Percentiles rank a stretch among this genome's conserved stretches.
phyloP scores from a whole-genome alignment of 1,284 basidiomycete species.

The Pascua sp. region DNA sequence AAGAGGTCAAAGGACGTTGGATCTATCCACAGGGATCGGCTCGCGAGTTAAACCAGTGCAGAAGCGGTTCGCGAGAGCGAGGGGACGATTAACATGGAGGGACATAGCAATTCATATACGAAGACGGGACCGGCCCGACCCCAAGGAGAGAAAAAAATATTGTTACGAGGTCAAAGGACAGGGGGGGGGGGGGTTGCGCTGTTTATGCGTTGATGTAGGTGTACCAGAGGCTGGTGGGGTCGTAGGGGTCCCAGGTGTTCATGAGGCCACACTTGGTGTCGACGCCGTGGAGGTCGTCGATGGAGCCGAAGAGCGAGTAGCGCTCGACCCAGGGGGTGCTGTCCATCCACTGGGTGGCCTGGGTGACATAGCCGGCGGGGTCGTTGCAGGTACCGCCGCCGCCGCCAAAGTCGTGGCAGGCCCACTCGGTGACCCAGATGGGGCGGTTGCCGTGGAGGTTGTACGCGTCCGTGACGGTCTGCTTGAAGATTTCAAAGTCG shows the following conservation, averaged over 20 bases:
- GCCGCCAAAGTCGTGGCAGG: background rate
- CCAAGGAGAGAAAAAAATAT: background rate
- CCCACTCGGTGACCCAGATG: constrained; percentile 4
- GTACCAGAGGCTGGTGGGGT: background rate
- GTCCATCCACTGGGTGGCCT: constrained; percentile 1
- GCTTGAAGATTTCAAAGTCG: background rate
- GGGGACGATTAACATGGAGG: no score
- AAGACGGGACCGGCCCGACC: background rate
- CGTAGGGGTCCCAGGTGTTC: background rate
- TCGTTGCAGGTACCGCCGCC: background rate
- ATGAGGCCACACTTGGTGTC: constrained; percentile 1
- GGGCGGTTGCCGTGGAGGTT: background rate
- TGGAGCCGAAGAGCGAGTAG: constrained; percentile 1
- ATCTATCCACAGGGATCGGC: no score
- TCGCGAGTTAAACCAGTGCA: no score
- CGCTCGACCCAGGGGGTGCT: background rate
- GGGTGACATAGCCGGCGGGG: background rate
- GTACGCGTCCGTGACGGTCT: background rate
- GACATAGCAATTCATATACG: background rate
- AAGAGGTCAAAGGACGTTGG: no score
- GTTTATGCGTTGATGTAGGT: background rate
- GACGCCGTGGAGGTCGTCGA: background rate
- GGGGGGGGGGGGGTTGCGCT: no score
- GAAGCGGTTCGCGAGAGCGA: no score
- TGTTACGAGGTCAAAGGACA: background rate